phyloP scores from a whole-genome alignment of 768 basidiomycete genomes.

The Mycena pura region DNA sequence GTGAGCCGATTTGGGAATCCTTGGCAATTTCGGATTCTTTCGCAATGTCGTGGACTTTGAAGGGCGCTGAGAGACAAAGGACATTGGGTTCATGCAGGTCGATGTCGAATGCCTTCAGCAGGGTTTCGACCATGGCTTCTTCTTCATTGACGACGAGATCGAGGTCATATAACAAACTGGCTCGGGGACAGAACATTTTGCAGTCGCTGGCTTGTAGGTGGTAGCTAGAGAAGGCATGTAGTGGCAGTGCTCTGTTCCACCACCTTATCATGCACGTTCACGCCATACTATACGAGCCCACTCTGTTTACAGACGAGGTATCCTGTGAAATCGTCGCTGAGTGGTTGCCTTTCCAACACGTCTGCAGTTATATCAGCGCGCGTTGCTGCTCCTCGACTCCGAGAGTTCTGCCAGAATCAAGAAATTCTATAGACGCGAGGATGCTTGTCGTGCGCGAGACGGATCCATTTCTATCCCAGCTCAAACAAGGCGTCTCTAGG shows the following conservation, averaged over 20 bases:
- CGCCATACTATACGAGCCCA: slow-evolving; percentile 51
- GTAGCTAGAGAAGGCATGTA: no score
- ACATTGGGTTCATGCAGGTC: slow-evolving; percentile 5
- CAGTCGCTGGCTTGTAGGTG: no score
- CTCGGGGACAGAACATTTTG: no score
- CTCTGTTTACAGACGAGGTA: slow-evolving; percentile 43
- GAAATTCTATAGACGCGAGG: slow-evolving; percentile 73
- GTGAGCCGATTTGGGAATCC: slow-evolving; percentile 3
- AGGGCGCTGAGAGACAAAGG: slow-evolving; percentile 1
- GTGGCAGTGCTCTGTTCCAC: no score
- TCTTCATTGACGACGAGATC: slow-evolving; percentile 7
- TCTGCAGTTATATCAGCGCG: slow-evolving; percentile 66
- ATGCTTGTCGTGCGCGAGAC: slow-evolving; percentile 69
- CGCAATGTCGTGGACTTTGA: background rate
- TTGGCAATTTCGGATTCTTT: background rate
- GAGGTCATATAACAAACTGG: slow-evolving; percentile 15
- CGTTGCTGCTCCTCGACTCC: slow-evolving; percentile 63
- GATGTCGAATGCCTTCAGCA: slow-evolving; percentile 26
- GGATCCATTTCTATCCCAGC: background rate
- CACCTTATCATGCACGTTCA: slow-evolving; percentile 51
- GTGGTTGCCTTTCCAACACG: slow-evolving; percentile 19
- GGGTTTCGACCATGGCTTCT: slow-evolving; percentile 12
- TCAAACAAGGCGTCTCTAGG: slow-evolving; percentile 50
- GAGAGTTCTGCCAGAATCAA: slow-evolving; percentile 63
- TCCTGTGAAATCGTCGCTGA: slow-evolving; percentile 9